phyloP scores from a whole-genome alignment of 108 stramenopile species.

The Pseudonitzschia delicatissima region DNA sequence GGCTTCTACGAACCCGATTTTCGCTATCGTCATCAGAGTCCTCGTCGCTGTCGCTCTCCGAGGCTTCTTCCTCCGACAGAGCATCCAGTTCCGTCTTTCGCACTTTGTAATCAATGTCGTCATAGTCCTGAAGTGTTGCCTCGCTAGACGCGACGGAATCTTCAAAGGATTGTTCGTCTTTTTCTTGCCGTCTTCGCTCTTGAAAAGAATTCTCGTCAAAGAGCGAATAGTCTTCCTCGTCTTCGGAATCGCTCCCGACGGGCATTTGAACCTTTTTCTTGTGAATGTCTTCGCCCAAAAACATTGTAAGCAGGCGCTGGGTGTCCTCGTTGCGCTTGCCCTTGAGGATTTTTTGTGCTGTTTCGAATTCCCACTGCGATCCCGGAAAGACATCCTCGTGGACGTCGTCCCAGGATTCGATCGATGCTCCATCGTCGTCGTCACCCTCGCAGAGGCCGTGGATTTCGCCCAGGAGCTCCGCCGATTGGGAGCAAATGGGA shows the following conservation, averaged over 20 bases:
- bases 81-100: conserved; percentile 71
- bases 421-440: conserved; percentile 29
- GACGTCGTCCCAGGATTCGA: conserved; percentile 58
- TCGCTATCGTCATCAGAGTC: conserved; percentile 6
- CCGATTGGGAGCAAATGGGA: conserved; percentile 57
- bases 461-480: conserved; percentile 43
- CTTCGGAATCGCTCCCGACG: conserved; percentile 37
- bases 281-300: conserved; percentile 39
- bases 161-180: conserved; percentile 40
- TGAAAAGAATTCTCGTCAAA: conserved; percentile 42
- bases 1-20: conserved; percentile 12
- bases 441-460: conserved; percentile 61
- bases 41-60: neutral
- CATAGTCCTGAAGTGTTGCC: conserved; percentile 41
- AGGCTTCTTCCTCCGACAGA: conserved; percentile 47
- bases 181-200: conserved; percentile 29
- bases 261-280: conserved; percentile 15
- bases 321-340: conserved; percentile 58
- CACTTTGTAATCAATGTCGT: conserved; percentile 55
- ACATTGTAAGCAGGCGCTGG: conserved; percentile 33
- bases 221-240: conserved; percentile 37
- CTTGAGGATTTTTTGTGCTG: conserved; percentile 44
- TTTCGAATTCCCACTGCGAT: conserved; percentile 52
- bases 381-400: conserved; percentile 75
- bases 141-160: conserved; percentile 33